Evolutionary conservation across 2,329 filamentous ascomycete genomes (phyloP).

Genomic region (Colletotrichum tropicicola): DNA sequence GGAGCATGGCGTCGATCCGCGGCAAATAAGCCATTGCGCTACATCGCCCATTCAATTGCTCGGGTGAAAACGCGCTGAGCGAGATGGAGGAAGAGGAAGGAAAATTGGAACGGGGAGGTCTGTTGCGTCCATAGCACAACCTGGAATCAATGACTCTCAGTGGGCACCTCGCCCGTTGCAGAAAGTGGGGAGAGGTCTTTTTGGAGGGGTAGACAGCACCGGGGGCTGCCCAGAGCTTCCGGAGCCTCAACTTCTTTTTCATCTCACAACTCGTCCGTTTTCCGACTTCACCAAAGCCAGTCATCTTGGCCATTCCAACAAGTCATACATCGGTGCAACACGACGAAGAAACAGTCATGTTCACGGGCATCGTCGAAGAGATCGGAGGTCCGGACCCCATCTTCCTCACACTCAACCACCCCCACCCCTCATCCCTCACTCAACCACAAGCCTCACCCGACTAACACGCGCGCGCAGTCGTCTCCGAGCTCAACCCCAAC

Average conservation of each 20-base stretch:
- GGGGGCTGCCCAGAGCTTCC: slow-evolving; percentile 8
- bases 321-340: too few relatives aligned
- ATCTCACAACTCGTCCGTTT: background rate
- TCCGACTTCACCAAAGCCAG: background rate
- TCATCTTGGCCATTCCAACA: too few relatives aligned
- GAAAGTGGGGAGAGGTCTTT: slow-evolving; percentile 19
- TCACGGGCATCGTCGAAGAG: slow-evolving; percentile 92
- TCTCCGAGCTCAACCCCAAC: slow-evolving; percentile 82
- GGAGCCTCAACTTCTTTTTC: slow-evolving; percentile 9
- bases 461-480: slow-evolving; percentile 63
- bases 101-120: background rate
- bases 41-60: background rate
- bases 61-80: background rate
- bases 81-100: background rate
- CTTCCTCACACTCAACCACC: background rate
- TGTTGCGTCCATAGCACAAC: background rate
- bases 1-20: background rate
- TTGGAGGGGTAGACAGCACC: slow-evolving; percentile 14
- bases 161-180: slow-evolving; percentile 1
- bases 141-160: background rate
- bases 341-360: too few relatives aligned
- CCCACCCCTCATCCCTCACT: slow-evolving; percentile 12
- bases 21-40: background rate
- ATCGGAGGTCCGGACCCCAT: slow-evolving; percentile 79
- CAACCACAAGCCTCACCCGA: slow-evolving; percentile 17